Evolutionary conservation across 1,284 basidiomycete genomes (phyloP).

Genomic region (Pulveroboletus sp.): DNA sequence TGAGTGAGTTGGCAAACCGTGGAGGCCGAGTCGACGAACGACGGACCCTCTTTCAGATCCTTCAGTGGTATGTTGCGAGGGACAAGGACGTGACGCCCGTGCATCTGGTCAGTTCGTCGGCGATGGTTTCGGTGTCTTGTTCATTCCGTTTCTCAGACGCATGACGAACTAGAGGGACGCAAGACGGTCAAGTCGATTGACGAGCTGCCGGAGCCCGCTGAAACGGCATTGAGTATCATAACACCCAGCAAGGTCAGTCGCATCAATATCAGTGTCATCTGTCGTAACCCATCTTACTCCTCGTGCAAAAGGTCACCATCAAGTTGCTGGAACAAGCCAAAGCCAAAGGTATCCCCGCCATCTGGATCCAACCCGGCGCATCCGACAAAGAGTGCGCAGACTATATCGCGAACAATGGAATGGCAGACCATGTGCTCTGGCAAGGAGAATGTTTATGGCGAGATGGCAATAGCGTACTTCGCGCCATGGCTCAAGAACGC

Average conservation of each 20-base stretch:
- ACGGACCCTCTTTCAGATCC: conserved; percentile 47
- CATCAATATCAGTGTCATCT: not conserved
- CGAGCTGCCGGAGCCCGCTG: conserved; percentile 60
- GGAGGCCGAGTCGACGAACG: not conserved
- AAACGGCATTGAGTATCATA: conserved; percentile 80
- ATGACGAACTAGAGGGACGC: conserved; percentile 64
- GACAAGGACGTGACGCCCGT: conserved; percentile 67
- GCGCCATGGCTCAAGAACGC: conserved; percentile 21
- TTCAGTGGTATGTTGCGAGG: conserved; percentile 74
- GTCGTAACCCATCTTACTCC: not conserved
- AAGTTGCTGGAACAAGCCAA: conserved; percentile 65
- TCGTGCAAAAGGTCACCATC: conserved; percentile 60
- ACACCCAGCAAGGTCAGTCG: conserved; percentile 63
- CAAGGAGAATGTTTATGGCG: conserved; percentile 37
- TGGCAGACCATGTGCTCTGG: conserved; percentile 33
- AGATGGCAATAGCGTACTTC: conserved; percentile 32
- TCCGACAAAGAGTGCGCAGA: conserved; percentile 57
- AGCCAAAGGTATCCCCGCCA: conserved; percentile 57
- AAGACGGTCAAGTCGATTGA: conserved; percentile 53
- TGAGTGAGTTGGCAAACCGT: conserved; percentile 28
- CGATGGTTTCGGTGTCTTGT: conserved; percentile 35
- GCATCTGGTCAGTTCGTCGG: conserved; percentile 46
- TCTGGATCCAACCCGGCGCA: conserved; percentile 89
- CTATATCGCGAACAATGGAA: conserved; percentile 45
- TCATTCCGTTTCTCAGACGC: conserved; percentile 47